Evolutionary conservation across 164 flowering plant genomes (phyloP).

Genomic region (Vitis amurensis): DNA sequence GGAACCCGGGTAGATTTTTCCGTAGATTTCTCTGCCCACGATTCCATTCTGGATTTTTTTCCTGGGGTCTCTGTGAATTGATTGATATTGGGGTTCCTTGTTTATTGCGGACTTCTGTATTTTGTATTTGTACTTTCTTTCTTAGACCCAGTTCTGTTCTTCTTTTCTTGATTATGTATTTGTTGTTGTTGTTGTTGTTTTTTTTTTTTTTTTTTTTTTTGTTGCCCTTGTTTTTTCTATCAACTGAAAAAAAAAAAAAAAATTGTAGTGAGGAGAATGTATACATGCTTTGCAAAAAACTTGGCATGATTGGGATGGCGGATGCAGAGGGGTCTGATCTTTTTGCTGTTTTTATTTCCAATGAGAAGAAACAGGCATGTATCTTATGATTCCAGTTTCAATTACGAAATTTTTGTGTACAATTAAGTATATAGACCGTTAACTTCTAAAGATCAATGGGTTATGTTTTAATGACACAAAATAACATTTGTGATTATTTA

Average conservation of each 20-base stretch:
- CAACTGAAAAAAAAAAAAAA: too few species aligned
- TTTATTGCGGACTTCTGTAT: neutral
- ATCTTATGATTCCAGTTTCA: slow-evolving; percentile 1
- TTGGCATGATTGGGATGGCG: slow-evolving; percentile 49
- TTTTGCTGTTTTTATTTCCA: slow-evolving; percentile 81
- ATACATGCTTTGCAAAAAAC: slow-evolving; percentile 73
- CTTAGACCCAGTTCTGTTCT: neutral
- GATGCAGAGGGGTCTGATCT: slow-evolving; percentile 66
- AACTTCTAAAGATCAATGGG: too few species aligned
- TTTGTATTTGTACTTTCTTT: neutral
- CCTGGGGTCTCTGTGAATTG: too few species aligned
- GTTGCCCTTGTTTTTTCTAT: slow-evolving; percentile 1
- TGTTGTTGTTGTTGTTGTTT: neutral
- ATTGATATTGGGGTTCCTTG: neutral
- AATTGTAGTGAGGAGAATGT: slow-evolving; percentile 84
- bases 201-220: slow-evolving; percentile 6
- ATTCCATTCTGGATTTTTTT: too few species aligned
- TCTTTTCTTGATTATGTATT: neutral
- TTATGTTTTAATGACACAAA: too few species aligned
- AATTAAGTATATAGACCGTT: too few species aligned
- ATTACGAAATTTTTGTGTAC: neutral
- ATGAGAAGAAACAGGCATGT: slow-evolving; percentile 82
- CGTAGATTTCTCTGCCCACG: too few species aligned
- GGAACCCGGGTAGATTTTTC: too few species aligned
- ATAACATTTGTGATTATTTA: neutral